Conservation (phyloP, 2,329 filamentous ascomycete genomes). For the Phoma herbarum region DNA sequence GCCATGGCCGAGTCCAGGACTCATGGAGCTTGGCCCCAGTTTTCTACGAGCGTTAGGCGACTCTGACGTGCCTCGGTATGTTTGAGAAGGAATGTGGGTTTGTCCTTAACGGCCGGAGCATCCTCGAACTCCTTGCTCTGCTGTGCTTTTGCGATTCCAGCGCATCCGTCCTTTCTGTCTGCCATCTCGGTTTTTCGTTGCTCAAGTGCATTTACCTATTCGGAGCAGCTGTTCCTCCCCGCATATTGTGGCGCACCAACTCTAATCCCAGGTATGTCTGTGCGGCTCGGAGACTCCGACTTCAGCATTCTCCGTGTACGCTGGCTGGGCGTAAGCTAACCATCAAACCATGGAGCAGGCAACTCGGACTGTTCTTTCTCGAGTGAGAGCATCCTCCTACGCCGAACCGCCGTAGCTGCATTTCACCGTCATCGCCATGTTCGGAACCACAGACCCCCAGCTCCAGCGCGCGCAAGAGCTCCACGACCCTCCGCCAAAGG, state of each 20-base stretch:
- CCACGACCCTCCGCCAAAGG: constrained; percentile 71
- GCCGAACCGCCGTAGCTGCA: neutral
- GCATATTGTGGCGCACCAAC: constrained; percentile 11
- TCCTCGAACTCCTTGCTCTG: constrained; percentile 11
- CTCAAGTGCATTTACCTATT: constrained; percentile 4
- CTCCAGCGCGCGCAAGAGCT: constrained; percentile 58
- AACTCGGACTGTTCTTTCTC: neutral
- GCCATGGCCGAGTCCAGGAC: constrained; percentile 12
- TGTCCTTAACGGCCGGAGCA: constrained; percentile 9
- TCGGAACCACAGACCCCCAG: constrained; percentile 40
- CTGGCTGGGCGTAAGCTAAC: constrained; percentile 11
- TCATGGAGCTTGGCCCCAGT: constrained; percentile 10
- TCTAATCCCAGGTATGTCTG: constrained; percentile 17
- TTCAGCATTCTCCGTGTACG: constrained; percentile 1
- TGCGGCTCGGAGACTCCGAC: constrained; percentile 14
- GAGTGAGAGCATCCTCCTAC: neutral
- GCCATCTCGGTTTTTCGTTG: constrained; percentile 1
- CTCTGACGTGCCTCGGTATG: constrained; percentile 17
- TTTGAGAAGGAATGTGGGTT: constrained; percentile 21
- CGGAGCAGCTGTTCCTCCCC: constrained; percentile 4
- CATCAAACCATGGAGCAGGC: constrained; percentile 2
- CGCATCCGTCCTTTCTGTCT: neutral
- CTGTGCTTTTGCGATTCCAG: constrained; percentile 8
- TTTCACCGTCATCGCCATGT: constrained; percentile 33
- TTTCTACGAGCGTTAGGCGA: constrained; percentile 8